A percentile compares a stretch with the other conserved stretches of the same genome.
Evolutionary conservation across 768 basidiomycete genomes (phyloP).

Genomic region (Mycena indigotica): DNA sequence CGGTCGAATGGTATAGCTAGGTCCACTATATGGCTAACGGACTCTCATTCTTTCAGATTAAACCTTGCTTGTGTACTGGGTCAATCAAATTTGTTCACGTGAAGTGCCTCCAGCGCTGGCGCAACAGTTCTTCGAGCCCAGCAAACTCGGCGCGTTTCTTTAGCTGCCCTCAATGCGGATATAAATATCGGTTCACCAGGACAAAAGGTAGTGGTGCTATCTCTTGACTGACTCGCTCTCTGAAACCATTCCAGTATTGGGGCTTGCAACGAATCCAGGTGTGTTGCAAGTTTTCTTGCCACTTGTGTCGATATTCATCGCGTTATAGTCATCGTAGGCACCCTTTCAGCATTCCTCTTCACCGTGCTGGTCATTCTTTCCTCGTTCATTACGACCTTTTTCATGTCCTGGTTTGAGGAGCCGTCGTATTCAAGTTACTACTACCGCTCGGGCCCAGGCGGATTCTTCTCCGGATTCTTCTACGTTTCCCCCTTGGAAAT

Average conservation of each 20-base stretch:
- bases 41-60: constrained; percentile 53
- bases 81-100: constrained; percentile 69
- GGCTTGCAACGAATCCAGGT: constrained; percentile 80
- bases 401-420: constrained; percentile 63
- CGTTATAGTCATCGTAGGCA: constrained; percentile 61
- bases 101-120: constrained; percentile 76
- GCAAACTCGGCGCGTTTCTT: constrained; percentile 59
- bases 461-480: constrained; percentile 35
- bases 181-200: constrained; percentile 54
- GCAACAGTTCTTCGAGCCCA: constrained; percentile 48
- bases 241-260: constrained; percentile 41
- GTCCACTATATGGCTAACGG: neutral
- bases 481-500: constrained; percentile 61
- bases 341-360: constrained; percentile 62
- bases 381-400: constrained; percentile 70
- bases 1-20: constrained; percentile 45
- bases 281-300: constrained; percentile 11
- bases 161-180: constrained; percentile 78
- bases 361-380: constrained; percentile 65
- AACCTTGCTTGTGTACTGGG: constrained; percentile 80
- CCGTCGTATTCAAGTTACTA: constrained; percentile 37
- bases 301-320: constrained; percentile 12
- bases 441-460: constrained; percentile 36
- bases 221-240: too few relatives aligned
- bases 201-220: neutral